phyloP scores from a whole-genome alignment of 1,139 yeast species.

The Wickerhamomyces sp. region DNA sequence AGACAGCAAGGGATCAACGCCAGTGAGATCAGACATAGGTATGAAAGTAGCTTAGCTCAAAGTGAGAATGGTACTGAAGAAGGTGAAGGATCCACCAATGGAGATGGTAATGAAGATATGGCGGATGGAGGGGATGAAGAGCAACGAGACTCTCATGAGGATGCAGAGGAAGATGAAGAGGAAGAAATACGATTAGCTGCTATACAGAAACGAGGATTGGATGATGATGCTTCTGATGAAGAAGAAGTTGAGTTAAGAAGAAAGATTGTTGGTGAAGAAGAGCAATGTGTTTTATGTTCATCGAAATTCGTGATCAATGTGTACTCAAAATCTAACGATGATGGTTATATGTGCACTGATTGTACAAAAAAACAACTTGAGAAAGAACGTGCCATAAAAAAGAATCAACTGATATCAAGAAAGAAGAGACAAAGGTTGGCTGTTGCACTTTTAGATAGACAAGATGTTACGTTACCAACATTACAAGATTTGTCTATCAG shows the following conservation, averaged over 20 bases:
- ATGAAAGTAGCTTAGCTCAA: constrained; percentile 33
- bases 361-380: constrained; percentile 44
- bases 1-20: constrained; percentile 85
- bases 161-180: constrained; percentile 24
- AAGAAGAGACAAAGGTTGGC: constrained; percentile 76
- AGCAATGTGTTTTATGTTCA: constrained; percentile 57
- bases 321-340: constrained; percentile 48
- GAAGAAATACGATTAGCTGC: constrained; percentile 41
- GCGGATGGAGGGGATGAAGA: constrained; percentile 19
- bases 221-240: constrained; percentile 30
- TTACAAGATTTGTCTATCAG: constrained; percentile 79
- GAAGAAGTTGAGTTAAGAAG: constrained; percentile 22
- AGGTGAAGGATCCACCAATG: constrained; percentile 10
- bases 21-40: constrained; percentile 65
- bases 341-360: constrained; percentile 60
- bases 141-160: constrained; percentile 9
- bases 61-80: constrained; percentile 20
- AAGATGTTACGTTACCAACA: constrained; percentile 57
- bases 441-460: constrained; percentile 72
- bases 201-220: constrained; percentile 26
- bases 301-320: constrained; percentile 54
- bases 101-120: constrained; percentile 19
- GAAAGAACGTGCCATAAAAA: constrained; percentile 41
- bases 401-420: constrained; percentile 57
- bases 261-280: constrained; percentile 40